Evolutionary conservation across 257 asterid genomes (phyloP).

Genomic region (Parsonsia alboflavescens): DNA sequence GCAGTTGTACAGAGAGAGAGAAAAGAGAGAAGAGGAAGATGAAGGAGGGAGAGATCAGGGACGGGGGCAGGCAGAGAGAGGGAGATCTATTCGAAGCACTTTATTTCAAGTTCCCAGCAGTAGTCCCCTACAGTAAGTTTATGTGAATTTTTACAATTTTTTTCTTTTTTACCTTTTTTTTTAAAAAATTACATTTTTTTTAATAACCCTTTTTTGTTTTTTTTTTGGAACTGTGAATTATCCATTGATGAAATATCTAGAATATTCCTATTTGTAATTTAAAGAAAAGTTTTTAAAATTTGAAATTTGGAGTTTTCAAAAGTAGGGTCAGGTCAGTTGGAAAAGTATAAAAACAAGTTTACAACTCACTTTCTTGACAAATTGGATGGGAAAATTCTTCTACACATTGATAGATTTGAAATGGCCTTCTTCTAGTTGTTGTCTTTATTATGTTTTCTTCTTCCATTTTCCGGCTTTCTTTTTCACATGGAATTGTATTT

Average conservation of each 20-base stretch:
- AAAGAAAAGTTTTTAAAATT: background rate
- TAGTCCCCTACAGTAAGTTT: background rate
- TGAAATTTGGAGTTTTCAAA: background rate
- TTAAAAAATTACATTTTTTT: background rate
- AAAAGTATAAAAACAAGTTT: background rate
- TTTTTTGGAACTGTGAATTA: too few relatives aligned
- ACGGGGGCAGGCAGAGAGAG: conserved; percentile 15
- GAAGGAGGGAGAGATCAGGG: background rate
- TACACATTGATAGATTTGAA: background rate
- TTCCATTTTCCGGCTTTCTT: background rate
- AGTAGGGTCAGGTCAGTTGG: background rate
- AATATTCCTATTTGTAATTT: too few relatives aligned
- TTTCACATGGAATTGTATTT: background rate
- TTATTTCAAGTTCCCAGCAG: background rate
- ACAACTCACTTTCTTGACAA: background rate
- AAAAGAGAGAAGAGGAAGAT: background rate
- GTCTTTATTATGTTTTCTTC: background rate
- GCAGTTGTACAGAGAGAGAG: background rate
- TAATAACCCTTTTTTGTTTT: background rate
- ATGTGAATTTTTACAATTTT: background rate
- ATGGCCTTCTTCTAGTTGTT: background rate
- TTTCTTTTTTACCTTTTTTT: background rate
- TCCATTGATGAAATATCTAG: too few relatives aligned
- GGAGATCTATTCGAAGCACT: conserved; percentile 19
- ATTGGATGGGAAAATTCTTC: background rate